Evolutionary conservation across 768 basidiomycete species (phyloP), one percentile per base, ranked within the genome.

Genomic region (Leccinum broughii): DNA sequence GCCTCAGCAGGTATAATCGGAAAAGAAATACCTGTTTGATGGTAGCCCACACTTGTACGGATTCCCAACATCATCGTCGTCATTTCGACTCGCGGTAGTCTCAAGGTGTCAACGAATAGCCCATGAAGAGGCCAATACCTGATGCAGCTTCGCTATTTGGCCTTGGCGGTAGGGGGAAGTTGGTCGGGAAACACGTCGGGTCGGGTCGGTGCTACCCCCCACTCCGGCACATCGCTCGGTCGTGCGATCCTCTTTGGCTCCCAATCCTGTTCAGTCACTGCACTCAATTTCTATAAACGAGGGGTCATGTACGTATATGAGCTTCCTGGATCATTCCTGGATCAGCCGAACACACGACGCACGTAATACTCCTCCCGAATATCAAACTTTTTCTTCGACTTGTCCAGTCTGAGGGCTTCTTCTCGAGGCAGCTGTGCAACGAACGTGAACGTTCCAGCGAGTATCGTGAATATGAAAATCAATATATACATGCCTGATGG

Each of bases 341-440:
- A 51, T 15, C 13, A 28, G 8, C 17, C 3, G 24, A 44, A 20
- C n/a, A 26, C 22, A 59, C 55, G 44, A 86, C 93, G 76, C 76
- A 97, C 95, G 70, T 89, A 98, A 74, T 98, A 99, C 70, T 97
- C 95, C 72, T 98, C 96, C 56, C 93, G 80, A 17, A 97, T 90
- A 74, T 98, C 95, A 60, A 97, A 87, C 77, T 86, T 90, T 77
- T 88, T 89, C 75, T 88, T 81, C 57, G 77, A 77, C 70, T 81
- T 84, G 62, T 87, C 81, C 66, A 95, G 77, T 10, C 85, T 83
- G 22, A 95, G 79, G 62, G 92, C 89, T 65, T 95, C 85, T 70
- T 94, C 88, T 62, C 86, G 87, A 41, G 85, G 83, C 37, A 97
- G 74, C 93, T 86, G 54, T 10, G 6, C 52, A 32, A 53, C 35